A percentile compares a stretch with the other conserved stretches of the same genome.
Conservation (phyloP, 208 protist genomes). For the Wallacemonas sp. region DNA sequence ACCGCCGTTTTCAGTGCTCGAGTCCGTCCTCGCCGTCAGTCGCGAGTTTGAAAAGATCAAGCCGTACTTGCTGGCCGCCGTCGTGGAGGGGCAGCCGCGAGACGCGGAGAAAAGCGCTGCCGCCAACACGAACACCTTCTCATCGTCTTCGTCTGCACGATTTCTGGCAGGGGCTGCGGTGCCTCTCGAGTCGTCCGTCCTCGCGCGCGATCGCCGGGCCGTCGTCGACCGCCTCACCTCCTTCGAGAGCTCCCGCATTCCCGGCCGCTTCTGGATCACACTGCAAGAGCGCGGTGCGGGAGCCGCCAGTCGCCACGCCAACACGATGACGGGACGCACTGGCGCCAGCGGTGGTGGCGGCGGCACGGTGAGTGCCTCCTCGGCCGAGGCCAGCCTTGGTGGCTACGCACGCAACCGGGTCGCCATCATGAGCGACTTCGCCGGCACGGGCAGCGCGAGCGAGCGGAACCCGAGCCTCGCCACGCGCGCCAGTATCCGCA, state of each 20-base stretch:
- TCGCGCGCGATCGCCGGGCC: conserved; percentile 30
- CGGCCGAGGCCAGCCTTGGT: not conserved
- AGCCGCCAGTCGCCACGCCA: not conserved
- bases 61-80: conserved; percentile 15
- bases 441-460: too few relatives aligned
- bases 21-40: conserved; percentile 73
- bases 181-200: conserved; percentile 14
- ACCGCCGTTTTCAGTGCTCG: conserved; percentile 61
- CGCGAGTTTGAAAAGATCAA: conserved; percentile 71
- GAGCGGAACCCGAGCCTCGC: too few relatives aligned
- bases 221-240: conserved; percentile 54
- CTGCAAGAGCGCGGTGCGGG: conserved; percentile 21
- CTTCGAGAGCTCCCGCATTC: conserved; percentile 62
- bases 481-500: too few relatives aligned
- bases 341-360: not conserved
- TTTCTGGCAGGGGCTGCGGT: not conserved
- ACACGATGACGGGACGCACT: too few relatives aligned
- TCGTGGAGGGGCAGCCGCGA: not conserved
- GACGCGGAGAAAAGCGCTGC: too few relatives aligned
- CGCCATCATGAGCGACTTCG: not conserved
- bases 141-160: not conserved
- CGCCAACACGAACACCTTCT: too few relatives aligned
- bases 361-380: not conserved
- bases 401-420: conserved; percentile 6
- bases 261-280: conserved; percentile 72